Base-by-base conservation (phyloP, 352 stramenopile species). In the Phytopythium helicoides region DNA sequence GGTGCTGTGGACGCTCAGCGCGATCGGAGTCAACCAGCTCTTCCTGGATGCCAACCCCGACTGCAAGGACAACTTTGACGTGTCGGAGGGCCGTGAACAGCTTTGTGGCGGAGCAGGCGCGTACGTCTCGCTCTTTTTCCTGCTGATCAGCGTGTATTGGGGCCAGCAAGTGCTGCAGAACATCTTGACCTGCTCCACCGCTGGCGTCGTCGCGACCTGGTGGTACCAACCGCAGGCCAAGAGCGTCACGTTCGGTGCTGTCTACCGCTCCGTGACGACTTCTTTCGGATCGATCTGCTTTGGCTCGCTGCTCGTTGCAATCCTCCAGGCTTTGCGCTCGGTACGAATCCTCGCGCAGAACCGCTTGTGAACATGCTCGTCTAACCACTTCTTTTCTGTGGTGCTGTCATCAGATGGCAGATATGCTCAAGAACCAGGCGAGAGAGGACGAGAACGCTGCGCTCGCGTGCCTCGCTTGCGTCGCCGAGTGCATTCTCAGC, bases 161-260 rank as follows among this genome's bases (percentile, higher is more conserved):
- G 84, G 84, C 16, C 81, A 92, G 49, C 82, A 92, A 53, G 81
- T 92, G 46, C 61, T 94, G 46, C 78, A 91, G 63, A 94, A 94
- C 52, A 77, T 94, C 18, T 58, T 92, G 18, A 94, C 81, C 10
- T 92, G 79, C 63, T 92, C 85, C 23, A 87, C 79, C 10, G 71
- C 85, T 1, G 85, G 85, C 25, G 79, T 89, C 28, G 77, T 94
- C 16, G 85, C 85, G 6, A 86, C 80, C 2, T 94, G 82, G 80
- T 94, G 85, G 85, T 94, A 92, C 67, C 77, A 92, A 56, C 68
- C 78, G 8, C 54, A 80, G 50, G 47, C 68, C 5, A 64, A 81
- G 56, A 77, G 71, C 33, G 80, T 72, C 14, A 88, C 81, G 4
- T 53, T 79, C 16, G 77, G 80, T 47, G 76, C 85, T 45, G 68